Evolutionary conservation across 768 basidiomycete species (phyloP).

Genomic region (Dacryopinax spathularia): DNA sequence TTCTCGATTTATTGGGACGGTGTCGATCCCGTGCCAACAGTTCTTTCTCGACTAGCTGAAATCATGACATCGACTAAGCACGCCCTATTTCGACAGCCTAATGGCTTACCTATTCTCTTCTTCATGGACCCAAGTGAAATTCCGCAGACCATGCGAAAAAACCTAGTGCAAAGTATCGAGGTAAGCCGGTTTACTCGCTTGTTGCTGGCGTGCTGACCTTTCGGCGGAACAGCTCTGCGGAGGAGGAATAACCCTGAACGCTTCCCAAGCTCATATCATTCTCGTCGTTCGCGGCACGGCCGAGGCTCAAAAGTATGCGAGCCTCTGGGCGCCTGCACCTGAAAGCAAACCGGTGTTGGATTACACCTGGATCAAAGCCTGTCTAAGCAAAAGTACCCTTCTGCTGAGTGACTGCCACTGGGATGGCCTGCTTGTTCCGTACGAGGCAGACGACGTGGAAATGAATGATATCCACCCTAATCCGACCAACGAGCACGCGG

Average conservation of each 20-base stretch:
- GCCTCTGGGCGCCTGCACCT: neutral
- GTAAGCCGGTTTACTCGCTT: neutral
- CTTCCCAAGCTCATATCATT: neutral
- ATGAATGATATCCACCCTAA: neutral
- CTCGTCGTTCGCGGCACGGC: neutral
- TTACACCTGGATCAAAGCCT: neutral
- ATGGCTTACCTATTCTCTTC: neutral
- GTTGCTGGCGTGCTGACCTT: neutral
- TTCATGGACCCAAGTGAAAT: slow-evolving; percentile 1
- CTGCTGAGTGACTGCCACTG: neutral
- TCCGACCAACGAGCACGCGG: neutral
- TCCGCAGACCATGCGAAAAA: neutral
- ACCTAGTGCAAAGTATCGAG: neutral
- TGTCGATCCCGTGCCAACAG: too few species aligned
- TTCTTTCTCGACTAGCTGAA: too few species aligned
- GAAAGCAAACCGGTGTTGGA: neutral
- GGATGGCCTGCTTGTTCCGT: neutral
- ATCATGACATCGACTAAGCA: neutral
- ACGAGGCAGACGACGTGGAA: neutral
- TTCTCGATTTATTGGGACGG: too few species aligned
- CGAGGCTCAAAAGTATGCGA: neutral
- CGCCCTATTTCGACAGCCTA: neutral
- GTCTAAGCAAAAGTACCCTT: neutral
- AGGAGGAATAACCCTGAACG: neutral
- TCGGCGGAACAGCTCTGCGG: neutral